Evolutionary conservation across 768 basidiomycete species (phyloP).

Genomic region (Boletus rubropictus): DNA sequence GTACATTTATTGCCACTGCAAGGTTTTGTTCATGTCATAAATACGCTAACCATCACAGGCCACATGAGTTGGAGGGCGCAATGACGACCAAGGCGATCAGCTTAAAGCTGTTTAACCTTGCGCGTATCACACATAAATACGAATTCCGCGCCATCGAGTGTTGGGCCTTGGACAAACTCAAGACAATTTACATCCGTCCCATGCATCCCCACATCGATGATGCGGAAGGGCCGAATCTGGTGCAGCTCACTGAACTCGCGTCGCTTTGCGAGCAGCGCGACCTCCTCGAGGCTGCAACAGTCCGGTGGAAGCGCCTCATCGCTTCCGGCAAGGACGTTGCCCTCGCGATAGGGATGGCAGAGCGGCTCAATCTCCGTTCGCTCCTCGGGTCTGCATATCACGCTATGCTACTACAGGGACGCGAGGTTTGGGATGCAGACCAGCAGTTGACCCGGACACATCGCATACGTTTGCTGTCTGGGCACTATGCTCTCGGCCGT

Average conservation of each 20-base stretch:
- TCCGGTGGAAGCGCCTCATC: conserved; percentile 45
- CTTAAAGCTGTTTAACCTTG: conserved; percentile 41
- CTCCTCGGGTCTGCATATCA: conserved; percentile 49
- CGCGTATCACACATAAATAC: conserved; percentile 46
- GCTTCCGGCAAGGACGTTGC: conserved; percentile 41
- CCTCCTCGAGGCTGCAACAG: conserved; percentile 38
- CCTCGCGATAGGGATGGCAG: conserved; percentile 42
- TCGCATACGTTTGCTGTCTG: conserved; percentile 47
- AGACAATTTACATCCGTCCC: conserved; percentile 32
- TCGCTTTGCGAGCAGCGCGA: conserved; percentile 43
- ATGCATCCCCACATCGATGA: conserved; percentile 28
- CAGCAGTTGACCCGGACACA: conserved; percentile 42
- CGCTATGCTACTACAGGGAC: conserved; percentile 47
- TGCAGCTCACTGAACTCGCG: conserved; percentile 47
- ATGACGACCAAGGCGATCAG: conserved; percentile 40
- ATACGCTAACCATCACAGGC: conserved; percentile 26
- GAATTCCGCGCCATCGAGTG: conserved; percentile 40
- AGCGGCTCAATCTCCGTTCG: conserved; percentile 41
- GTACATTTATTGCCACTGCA: conserved; percentile 20
- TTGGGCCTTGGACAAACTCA: conserved; percentile 42
- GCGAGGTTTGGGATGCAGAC: conserved; percentile 44
- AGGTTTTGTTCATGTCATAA: conserved; percentile 1
- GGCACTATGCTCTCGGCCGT: conserved; percentile 44
- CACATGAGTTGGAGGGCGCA: conserved; percentile 41
- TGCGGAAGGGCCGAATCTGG: conserved; percentile 35